These are phyloP conservation scores for Tausonia pullulans DNA, from an alignment of 1,284 basidiomycete genomes.

Conservation along the genomic window DNA sequence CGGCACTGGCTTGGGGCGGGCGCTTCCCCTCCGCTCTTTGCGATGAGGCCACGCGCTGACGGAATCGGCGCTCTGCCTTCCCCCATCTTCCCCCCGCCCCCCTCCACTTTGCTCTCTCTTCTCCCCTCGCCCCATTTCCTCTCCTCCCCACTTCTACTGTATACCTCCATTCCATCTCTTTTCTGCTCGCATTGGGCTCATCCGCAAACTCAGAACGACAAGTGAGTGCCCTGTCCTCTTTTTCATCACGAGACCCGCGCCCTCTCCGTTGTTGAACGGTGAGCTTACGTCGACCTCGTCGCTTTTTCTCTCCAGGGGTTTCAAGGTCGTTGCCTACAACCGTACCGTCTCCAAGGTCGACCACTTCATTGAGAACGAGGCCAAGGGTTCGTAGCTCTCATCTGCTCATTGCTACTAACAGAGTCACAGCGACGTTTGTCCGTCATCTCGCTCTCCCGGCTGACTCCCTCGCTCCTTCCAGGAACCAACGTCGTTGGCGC, in stretches of 20 bases:
- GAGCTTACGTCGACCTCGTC: not conserved
- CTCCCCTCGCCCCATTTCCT: not conserved
- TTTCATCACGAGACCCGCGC: not conserved
- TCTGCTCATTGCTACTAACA: not conserved
- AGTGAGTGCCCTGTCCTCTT: constrained; percentile 2
- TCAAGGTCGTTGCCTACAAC: constrained; percentile 94
- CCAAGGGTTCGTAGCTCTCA: constrained; percentile 59
- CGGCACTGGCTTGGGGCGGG: too few species aligned
- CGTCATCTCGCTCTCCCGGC: not conserved
- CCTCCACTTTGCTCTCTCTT: not conserved
- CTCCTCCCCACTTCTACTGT: not conserved
- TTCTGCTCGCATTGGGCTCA: not conserved
- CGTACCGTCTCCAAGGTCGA: constrained; percentile 88
- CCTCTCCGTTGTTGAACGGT: not conserved
- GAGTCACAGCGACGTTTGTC: not conserved
- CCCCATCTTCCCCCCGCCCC: too few species aligned
- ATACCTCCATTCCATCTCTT: not conserved
- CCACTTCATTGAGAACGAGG: constrained; percentile 88
- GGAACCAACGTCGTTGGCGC: constrained; percentile 93
- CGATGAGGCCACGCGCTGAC: too few species aligned
- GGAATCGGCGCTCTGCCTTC: too few species aligned
- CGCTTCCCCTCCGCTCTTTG: too few species aligned
- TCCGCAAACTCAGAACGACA: constrained; percentile 8
- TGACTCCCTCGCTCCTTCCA: constrained; percentile 28
- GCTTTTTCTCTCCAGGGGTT: constrained; percentile 56